phyloP scores from a whole-genome alignment of 768 basidiomycete species.

The Leccinellum albellum region DNA sequence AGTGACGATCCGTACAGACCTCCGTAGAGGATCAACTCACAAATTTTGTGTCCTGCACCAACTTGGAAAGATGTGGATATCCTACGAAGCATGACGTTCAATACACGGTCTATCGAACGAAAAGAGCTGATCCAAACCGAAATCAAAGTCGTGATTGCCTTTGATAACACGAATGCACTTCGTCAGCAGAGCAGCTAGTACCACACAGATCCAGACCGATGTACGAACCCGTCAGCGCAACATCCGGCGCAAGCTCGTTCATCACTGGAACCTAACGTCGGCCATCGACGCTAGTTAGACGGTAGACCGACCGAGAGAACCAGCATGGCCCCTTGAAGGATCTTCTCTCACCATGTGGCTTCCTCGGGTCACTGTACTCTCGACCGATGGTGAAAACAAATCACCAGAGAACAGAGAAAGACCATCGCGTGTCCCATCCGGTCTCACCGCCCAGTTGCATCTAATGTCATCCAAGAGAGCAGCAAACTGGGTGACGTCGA shows the following conservation, averaged over 20 bases:
- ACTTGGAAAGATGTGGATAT: slow-evolving; percentile 60
- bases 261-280: slow-evolving; percentile 75
- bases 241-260: slow-evolving; percentile 77
- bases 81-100: slow-evolving; percentile 33
- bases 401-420: slow-evolving; percentile 87
- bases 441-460: slow-evolving; percentile 46
- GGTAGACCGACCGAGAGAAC: background rate
- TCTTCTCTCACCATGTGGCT: slow-evolving; percentile 73
- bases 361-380: slow-evolving; percentile 84
- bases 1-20: background rate
- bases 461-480: slow-evolving; percentile 63
- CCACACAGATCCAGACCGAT: background rate
- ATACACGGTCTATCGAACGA: background rate
- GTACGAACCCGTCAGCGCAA: slow-evolving; percentile 69
- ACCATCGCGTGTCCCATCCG: slow-evolving; percentile 60
- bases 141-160: slow-evolving; percentile 96
- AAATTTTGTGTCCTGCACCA: slow-evolving; percentile 74
- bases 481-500: slow-evolving; percentile 86
- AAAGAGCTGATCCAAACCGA: slow-evolving; percentile 44
- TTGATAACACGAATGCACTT: background rate
- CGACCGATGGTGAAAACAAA: slow-evolving; percentile 81
- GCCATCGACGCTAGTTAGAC: background rate
- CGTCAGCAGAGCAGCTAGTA: slow-evolving; percentile 4
- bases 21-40: slow-evolving; percentile 39
- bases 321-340: background rate